Evolutionary conservation across 148 eudicot genomes (phyloP).

Genomic region (Chenopodium formosanum): DNA sequence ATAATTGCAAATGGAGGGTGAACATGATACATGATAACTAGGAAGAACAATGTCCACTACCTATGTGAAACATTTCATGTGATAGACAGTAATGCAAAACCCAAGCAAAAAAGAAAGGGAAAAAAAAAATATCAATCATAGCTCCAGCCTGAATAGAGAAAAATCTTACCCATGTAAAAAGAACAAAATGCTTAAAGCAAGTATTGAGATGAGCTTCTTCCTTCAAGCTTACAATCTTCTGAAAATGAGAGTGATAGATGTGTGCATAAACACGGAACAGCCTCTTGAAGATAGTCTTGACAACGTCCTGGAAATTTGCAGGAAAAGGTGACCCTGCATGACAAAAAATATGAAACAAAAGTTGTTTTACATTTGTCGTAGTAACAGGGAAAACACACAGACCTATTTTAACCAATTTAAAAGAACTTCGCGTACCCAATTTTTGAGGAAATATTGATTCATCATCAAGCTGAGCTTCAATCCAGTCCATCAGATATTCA

Average conservation of each 20-base stretch:
- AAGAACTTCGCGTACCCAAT: conserved; percentile 47
- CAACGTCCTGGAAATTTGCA: conserved; percentile 86
- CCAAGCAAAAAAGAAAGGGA: background rate
- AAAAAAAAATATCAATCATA: background rate
- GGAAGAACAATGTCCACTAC: conserved; percentile 13
- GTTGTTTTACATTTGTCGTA: background rate
- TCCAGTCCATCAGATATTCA: conserved; percentile 97
- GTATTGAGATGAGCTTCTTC: conserved; percentile 97
- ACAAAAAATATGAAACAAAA: background rate
- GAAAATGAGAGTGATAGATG: conserved; percentile 94
- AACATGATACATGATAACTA: background rate
- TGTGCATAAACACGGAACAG: conserved; percentile 95
- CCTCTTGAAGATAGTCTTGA: conserved; percentile 91
- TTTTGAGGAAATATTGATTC: conserved; percentile 93
- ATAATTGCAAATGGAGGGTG: background rate
- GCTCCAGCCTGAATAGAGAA: background rate
- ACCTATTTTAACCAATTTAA: background rate
- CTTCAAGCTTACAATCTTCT: conserved; percentile 92
- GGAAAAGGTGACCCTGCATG: conserved; percentile 91
- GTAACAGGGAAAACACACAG: background rate
- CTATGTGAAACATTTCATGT: conserved; percentile 19
- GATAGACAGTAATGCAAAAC: conserved; percentile 8
- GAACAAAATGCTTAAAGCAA: conserved; percentile 92
- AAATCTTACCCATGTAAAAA: conserved; percentile 77
- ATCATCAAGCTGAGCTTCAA: conserved; percentile 87